Conservation (phyloP, 768 basidiomycete genomes). For the Hygrophorus pudorinus region DNA sequence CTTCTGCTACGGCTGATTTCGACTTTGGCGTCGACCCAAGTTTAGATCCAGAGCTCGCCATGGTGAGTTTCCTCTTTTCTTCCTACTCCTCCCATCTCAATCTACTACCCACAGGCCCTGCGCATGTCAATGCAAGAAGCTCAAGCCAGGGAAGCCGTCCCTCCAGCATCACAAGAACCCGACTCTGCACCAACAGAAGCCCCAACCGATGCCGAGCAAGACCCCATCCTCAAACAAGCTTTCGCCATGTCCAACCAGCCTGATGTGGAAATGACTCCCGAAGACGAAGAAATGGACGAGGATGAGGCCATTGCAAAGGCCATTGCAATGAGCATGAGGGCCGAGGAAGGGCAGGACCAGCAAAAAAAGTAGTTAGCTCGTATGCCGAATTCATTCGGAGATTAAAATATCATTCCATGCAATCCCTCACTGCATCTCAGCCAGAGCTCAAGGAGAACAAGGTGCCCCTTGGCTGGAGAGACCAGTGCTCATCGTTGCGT, state of each 20-base stretch:
- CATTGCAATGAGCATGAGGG: slow-evolving; percentile 89
- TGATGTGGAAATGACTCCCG: slow-evolving; percentile 42
- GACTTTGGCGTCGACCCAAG: slow-evolving; percentile 86
- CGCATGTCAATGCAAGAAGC: slow-evolving; percentile 98
- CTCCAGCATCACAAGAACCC: slow-evolving; percentile 25
- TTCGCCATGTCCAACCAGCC: slow-evolving; percentile 61
- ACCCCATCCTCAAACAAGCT: slow-evolving; percentile 65
- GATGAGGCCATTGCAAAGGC: slow-evolving; percentile 87
- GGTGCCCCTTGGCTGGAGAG: slow-evolving; percentile 79
- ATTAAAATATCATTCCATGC: slow-evolving; percentile 45
- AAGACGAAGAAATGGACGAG: slow-evolving; percentile 65
- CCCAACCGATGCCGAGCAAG: slow-evolving; percentile 63
- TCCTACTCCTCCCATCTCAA: not conserved
- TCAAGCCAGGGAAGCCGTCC: slow-evolving; percentile 60
- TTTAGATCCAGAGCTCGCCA: slow-evolving; percentile 92
- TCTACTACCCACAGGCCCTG: slow-evolving; percentile 51
- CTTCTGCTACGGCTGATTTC: slow-evolving; percentile 36
- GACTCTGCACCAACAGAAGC: slow-evolving; percentile 21
- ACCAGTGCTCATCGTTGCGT: slow-evolving; percentile 87
- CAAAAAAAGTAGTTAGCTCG: not conserved
- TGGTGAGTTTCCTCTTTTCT: slow-evolving; percentile 43
- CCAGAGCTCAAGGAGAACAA: slow-evolving; percentile 64
- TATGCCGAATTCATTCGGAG: not conserved
- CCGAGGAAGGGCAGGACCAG: slow-evolving; percentile 35
- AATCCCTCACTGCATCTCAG: slow-evolving; percentile 70